Percentiles rank a stretch among this genome's conserved stretches.
Conservation (phyloP, 2,329 filamentous ascomycete species). For the Hypoxylon sp. region DNA sequence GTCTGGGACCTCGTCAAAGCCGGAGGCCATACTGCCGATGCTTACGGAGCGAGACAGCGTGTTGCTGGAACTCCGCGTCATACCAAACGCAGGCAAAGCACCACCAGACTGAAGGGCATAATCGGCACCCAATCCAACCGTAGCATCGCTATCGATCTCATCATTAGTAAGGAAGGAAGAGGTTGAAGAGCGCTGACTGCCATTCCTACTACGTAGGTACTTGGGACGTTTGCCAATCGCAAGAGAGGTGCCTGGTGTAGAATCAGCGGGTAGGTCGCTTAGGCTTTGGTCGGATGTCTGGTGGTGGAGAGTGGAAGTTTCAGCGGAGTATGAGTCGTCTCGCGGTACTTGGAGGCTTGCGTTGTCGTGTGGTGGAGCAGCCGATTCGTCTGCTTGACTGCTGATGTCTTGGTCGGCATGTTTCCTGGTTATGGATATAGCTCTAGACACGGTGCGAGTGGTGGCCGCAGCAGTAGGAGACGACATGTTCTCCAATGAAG, state of each 20-base stretch:
- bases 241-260: conserved; percentile 64
- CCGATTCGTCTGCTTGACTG: conserved; percentile 42
- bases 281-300: conserved; percentile 55
- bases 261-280: conserved; percentile 57
- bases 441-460: conserved; percentile 64
- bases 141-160: conserved; percentile 80
- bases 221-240: conserved; percentile 66
- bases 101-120: conserved; percentile 88
- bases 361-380: conserved; percentile 47
- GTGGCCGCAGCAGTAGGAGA: conserved; percentile 71
- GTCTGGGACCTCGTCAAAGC: conserved; percentile 71
- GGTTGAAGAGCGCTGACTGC: conserved; percentile 72
- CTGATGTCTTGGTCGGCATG: conserved; percentile 35
- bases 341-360: conserved; percentile 53
- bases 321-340: conserved; percentile 50
- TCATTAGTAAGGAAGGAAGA: conserved; percentile 73
- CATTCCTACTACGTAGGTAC: conserved; percentile 70
- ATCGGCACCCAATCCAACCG: conserved; percentile 77
- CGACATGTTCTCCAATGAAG: conserved; percentile 67
- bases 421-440: conserved; percentile 63
- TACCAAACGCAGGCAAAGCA: conserved; percentile 71
- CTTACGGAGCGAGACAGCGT: conserved; percentile 83
- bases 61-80: conserved; percentile 67
- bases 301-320: conserved; percentile 52
- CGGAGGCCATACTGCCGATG: conserved; percentile 90